phyloP scores from a whole-genome alignment of 441 rosid species.

The Pelargonium cotyledonis region DNA sequence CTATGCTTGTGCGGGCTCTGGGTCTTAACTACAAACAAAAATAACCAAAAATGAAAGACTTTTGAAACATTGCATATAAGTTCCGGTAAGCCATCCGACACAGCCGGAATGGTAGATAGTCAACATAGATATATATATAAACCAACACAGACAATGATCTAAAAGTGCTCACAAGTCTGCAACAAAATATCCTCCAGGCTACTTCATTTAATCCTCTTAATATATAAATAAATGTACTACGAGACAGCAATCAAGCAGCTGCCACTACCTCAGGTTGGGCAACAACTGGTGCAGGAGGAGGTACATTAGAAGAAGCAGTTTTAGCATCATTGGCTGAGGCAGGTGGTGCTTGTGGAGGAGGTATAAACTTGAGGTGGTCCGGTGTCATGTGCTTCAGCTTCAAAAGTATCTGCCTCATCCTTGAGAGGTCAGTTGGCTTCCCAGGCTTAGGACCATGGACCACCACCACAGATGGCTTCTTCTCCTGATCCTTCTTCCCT shows the following conservation, averaged over 20 bases:
- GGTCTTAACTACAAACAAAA: no score
- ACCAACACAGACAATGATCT: no score
- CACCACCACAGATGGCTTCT: slow-evolving; percentile 49
- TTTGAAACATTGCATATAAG: no score
- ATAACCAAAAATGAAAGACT: no score
- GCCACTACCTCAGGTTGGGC: slow-evolving; percentile 36
- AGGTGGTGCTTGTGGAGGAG: slow-evolving; percentile 40
- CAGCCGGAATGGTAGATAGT: no score
- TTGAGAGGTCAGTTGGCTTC: slow-evolving; percentile 72
- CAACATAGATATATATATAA: no score
- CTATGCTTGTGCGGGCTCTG: no score
- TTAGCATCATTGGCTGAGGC: slow-evolving; percentile 33
- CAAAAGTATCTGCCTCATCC: slow-evolving; percentile 68
- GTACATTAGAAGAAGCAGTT: slow-evolving; percentile 14
- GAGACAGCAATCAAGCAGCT: slow-evolving; percentile 34
- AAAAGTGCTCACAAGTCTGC: not conserved
- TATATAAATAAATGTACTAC: not conserved
- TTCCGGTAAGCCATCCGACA: no score
- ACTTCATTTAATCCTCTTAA: no score
- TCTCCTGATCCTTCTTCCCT: slow-evolving; percentile 67
- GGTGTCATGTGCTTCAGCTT: slow-evolving; percentile 75
- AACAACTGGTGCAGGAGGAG: slow-evolving; percentile 13
- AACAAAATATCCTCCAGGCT: slow-evolving; percentile 3
- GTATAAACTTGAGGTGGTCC: slow-evolving; percentile 43
- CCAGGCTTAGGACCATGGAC: slow-evolving; percentile 88